Evolutionary conservation across 257 asterid species (phyloP).

Genomic region (Paraleonurus japonicus): DNA sequence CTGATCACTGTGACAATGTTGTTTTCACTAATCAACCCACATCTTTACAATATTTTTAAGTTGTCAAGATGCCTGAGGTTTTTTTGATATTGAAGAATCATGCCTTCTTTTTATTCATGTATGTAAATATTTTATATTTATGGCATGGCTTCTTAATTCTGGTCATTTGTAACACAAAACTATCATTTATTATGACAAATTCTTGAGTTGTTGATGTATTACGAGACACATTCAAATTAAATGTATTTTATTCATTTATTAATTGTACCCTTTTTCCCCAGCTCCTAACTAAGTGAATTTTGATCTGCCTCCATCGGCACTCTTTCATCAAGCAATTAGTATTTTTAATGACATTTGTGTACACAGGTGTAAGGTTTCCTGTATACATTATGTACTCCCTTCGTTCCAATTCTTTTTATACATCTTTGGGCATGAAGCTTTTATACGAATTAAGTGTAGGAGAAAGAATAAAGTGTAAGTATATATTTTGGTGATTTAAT

Average conservation of each 20-base stretch:
- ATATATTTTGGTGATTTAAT: too few relatives aligned
- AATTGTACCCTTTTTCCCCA: background rate
- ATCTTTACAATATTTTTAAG: conserved; percentile 10
- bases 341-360: too few relatives aligned
- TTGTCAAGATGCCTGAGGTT: conserved; percentile 37
- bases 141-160: background rate
- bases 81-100: background rate
- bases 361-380: too few relatives aligned
- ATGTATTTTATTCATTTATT: too few relatives aligned
- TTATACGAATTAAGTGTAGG: too few relatives aligned
- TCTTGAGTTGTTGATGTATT: background rate
- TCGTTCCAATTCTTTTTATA: too few relatives aligned
- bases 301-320: too few relatives aligned
- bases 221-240: background rate
- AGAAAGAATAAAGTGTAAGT: too few relatives aligned
- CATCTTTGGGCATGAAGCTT: too few relatives aligned
- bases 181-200: background rate
- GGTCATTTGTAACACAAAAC: background rate
- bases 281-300: background rate
- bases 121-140: background rate
- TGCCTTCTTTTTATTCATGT: conserved; percentile 18
- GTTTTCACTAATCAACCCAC: conserved; percentile 26
- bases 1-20: conserved; percentile 20
- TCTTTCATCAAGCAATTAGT: too few relatives aligned
- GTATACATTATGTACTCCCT: too few relatives aligned